These are phyloP conservation scores for Cymodocea nodosa DNA, from an alignment of 116 monocot genomes.

Conservation along the genomic window DNA sequence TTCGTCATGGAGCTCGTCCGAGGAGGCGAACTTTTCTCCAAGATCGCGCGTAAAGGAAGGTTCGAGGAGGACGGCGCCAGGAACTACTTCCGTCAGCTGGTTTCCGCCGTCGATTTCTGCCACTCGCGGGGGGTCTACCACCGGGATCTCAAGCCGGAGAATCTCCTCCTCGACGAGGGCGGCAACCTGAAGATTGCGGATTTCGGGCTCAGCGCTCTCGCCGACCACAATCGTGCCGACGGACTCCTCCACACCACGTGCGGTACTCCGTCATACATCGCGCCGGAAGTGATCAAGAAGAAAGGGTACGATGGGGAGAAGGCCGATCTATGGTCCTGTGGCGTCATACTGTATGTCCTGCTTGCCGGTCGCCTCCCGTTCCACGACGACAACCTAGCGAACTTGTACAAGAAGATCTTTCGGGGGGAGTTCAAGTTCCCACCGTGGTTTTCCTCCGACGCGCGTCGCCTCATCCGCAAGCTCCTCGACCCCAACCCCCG, in stretches of 20 bases:
- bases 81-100: constrained; percentile 20
- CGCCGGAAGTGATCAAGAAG: constrained; percentile 42
- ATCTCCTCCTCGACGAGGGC: constrained; percentile 19
- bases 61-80: constrained; percentile 13
- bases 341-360: constrained; percentile 49
- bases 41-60: constrained; percentile 13
- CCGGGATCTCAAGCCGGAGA: constrained; percentile 33
- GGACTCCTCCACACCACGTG: constrained; percentile 53
- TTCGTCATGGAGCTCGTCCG: constrained; percentile 28
- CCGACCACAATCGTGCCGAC: constrained; percentile 20
- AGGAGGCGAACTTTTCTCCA: constrained; percentile 29
- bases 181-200: constrained; percentile 33
- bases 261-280: constrained; percentile 49
- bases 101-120: constrained; percentile 27
- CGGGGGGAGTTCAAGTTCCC: constrained; percentile 62
- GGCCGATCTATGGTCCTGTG: constrained; percentile 61
- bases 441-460: constrained; percentile 54
- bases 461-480: constrained; percentile 24
- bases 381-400: constrained; percentile 36
- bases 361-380: constrained; percentile 49
- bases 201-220: constrained; percentile 38
- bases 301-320: constrained; percentile 50
- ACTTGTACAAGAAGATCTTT: constrained; percentile 47
- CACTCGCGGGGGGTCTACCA: constrained; percentile 31
- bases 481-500: constrained; percentile 51